Base-by-base conservation (phyloP, 2,329 filamentous ascomycete species). In the Lojkania enalia region DNA sequence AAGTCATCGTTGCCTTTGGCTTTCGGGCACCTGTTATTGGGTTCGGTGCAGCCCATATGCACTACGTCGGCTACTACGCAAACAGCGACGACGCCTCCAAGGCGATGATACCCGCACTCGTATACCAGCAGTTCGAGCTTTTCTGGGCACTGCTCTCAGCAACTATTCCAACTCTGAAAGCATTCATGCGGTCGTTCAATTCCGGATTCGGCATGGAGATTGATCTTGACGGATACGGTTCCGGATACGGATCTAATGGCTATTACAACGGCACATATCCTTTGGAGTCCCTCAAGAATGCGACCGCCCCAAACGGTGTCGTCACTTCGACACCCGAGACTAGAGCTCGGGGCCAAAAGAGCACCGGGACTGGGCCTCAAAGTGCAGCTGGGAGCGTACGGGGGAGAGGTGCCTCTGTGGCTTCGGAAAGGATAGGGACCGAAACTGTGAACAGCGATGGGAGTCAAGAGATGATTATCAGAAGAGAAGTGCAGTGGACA, bases 101-200 rank as follows among this genome's bases (percentile, higher is more conserved):
- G 21, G 29, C 16, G 1, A 48, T 48, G 12, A 48, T 48, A 6
- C 55, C 31, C 41, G 55, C 41, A 43, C 57, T 62, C 3, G 51
- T 62, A 16, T 62, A 53, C 54, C 60, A 59, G 35, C 54, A 62
- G 51, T 48, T 60, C 14, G 54, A 57, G n/a, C 48, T 64, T 13
- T 56, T 56, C 41, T 65, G 60, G 38, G 50, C 56, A n/a, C 46
- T 64, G 11, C 53, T 63, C 20, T 51, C 61, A 12, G 58, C 60
- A 25, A 63, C 60, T 1, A 59, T 64, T 16, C 60, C 60, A 5
- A 60, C 58, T 4, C 29, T 64, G 14, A 59, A 61, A 25, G 54
- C 55, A n/a, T 63, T 64, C 45, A 55, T 64, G 48, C 29, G 33
- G n/a, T 48, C 44, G 9, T 51, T 51, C 44, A 48, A 51, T 32